Evolutionary conservation across 306 rosid genomes (phyloP).

Genomic region (Malus sylvestris): DNA sequence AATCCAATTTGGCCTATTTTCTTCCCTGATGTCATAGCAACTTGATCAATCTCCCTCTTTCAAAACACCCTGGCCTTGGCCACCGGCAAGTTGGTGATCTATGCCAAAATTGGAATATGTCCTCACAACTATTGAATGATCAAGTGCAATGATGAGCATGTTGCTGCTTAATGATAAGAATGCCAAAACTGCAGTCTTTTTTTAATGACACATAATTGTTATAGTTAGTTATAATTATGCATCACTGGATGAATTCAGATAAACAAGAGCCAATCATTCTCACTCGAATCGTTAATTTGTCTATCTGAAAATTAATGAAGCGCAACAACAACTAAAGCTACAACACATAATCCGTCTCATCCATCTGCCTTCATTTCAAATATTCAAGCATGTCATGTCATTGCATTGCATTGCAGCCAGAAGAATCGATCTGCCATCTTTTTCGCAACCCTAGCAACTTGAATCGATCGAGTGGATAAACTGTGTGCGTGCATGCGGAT

Average conservation of each 20-base stretch:
- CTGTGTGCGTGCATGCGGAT: neutral
- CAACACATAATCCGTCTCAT: neutral
- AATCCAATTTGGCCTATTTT: too few relatives aligned
- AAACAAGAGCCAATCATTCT: neutral
- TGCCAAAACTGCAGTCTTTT: neutral
- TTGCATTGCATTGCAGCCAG: neutral
- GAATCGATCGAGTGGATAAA: neutral
- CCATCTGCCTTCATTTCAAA: neutral
- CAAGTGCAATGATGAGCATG: neutral
- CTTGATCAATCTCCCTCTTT: neutral
- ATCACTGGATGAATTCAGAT: neutral
- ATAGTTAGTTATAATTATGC: neutral
- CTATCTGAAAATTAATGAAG: constrained; percentile 2
- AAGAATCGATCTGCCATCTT: neutral
- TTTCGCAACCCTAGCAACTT: neutral
- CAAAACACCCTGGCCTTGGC: too few relatives aligned
- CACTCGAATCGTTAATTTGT: neutral
- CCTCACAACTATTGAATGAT: neutral
- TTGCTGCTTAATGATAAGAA: neutral
- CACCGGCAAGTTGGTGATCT: too few relatives aligned
- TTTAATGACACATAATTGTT: neutral
- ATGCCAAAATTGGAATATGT: neutral
- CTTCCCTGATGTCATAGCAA: neutral
- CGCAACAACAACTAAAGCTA: neutral
- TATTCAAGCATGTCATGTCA: neutral